phyloP scores from a whole-genome alignment of 2,329 filamentous ascomycete genomes.

The Aspergillus phoenicis region DNA sequence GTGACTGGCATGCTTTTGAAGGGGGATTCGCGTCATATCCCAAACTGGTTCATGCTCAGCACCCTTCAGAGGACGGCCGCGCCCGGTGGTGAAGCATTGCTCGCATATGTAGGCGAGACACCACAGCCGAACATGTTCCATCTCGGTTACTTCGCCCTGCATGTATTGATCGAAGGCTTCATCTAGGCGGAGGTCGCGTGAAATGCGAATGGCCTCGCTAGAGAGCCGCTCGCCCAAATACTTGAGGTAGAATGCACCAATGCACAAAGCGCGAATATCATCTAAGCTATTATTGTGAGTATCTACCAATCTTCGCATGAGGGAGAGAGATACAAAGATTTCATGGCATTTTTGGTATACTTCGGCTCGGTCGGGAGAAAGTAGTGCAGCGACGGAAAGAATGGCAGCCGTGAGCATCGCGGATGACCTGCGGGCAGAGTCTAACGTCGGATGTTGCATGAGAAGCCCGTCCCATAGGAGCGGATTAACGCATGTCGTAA shows the following conservation, averaged over 20 bases:
- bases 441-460: conserved; percentile 32
- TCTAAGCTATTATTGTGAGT: conserved; percentile 55
- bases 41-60: conserved; percentile 55
- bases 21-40: conserved; percentile 53
- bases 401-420: conserved; percentile 53
- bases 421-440: conserved; percentile 52
- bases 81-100: conserved; percentile 60
- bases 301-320: conserved; percentile 50
- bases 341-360: conserved; percentile 53
- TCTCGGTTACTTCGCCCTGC: conserved; percentile 32
- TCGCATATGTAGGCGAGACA: conserved; percentile 62
- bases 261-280: conserved; percentile 56
- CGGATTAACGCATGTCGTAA: conserved; percentile 43
- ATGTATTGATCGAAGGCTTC: conserved; percentile 46
- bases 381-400: conserved; percentile 55
- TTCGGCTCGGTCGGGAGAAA: conserved; percentile 51
- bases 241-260: conserved; percentile 59
- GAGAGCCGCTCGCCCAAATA: conserved; percentile 60
- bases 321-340: conserved; percentile 54
- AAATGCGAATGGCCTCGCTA: conserved; percentile 53
- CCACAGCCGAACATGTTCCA: conserved; percentile 57
- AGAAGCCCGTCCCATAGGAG: conserved; percentile 48
- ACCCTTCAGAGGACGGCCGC: conserved; percentile 55
- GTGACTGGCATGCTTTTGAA: conserved; percentile 44
- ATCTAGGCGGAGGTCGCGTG: conserved; percentile 54